phyloP scores from a whole-genome alignment of 208 protist genomes.

The Trypanosomatidae sp. region DNA sequence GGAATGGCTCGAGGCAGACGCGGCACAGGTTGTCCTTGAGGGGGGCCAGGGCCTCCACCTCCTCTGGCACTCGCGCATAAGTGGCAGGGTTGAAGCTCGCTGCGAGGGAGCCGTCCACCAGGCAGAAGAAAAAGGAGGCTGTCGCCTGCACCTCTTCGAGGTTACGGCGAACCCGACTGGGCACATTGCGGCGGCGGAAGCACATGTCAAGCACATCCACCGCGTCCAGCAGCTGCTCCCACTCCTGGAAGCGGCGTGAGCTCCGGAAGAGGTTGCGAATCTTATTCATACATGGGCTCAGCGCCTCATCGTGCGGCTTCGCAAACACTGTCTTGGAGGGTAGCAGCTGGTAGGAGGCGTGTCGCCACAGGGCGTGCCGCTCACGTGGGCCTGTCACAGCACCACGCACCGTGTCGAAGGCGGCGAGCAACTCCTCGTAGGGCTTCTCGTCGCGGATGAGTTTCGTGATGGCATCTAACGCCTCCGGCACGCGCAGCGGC shows the following conservation, averaged over 20 bases:
- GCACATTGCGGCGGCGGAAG: conserved; percentile 61
- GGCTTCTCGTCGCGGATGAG: conserved; percentile 67
- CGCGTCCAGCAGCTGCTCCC: conserved; percentile 53
- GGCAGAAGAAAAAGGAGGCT: conserved; percentile 83
- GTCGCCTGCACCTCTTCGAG: conserved; percentile 67
- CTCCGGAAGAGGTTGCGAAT: conserved; percentile 44
- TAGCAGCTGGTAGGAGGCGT: conserved; percentile 74
- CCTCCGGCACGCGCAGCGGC: conserved; percentile 50
- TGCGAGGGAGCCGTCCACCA: conserved; percentile 79
- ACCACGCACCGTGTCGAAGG: conserved; percentile 81
- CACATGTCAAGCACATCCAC: conserved; percentile 72
- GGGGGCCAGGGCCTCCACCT: conserved; percentile 56
- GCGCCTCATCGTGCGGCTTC: conserved; percentile 67
- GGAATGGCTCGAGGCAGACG: conserved; percentile 79
- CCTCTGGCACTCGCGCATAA: conserved; percentile 79
- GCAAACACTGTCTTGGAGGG: conserved; percentile 82
- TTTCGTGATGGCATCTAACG: conserved; percentile 55
- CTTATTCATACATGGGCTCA: conserved; percentile 65
- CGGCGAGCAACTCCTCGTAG: conserved; percentile 77
- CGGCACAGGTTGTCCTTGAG: conserved; percentile 78
- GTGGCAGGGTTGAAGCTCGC: conserved; percentile 55
- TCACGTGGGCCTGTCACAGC: conserved; percentile 72
- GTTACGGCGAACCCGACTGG: conserved; percentile 19
- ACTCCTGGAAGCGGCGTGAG: conserved; percentile 66
- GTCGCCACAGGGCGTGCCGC: conserved; percentile 84